Conservation (phyloP, 805 yeast species). For the Pichia scutulata region DNA sequence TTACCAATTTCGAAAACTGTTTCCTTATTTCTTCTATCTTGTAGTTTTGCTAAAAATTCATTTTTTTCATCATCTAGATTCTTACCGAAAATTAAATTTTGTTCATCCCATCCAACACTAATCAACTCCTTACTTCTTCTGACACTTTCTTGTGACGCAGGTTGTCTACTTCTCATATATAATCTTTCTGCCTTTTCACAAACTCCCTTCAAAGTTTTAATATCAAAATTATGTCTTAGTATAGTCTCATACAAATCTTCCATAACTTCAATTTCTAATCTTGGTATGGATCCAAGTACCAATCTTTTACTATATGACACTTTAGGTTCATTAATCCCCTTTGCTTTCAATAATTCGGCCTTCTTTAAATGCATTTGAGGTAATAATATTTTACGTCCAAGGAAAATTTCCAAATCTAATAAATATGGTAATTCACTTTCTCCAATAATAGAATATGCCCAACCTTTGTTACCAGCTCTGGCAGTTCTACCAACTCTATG, state of each 20-base stretch:
- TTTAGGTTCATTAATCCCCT: slow-evolving; percentile 42
- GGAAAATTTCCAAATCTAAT: slow-evolving; percentile 80
- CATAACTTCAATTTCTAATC: slow-evolving; percentile 58
- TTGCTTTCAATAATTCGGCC: slow-evolving; percentile 38
- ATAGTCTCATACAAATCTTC: slow-evolving; percentile 65
- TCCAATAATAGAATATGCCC: slow-evolving; percentile 89
- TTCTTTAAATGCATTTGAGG: slow-evolving; percentile 64
- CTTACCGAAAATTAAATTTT: slow-evolving; percentile 70
- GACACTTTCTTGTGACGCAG: slow-evolving; percentile 82
- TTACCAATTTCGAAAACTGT: slow-evolving; percentile 89
- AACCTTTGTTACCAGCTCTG: slow-evolving; percentile 95
- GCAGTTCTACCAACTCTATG: slow-evolving; percentile 99
- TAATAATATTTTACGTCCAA: slow-evolving; percentile 73
- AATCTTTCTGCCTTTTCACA: slow-evolving; percentile 83
- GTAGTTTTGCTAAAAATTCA: slow-evolving; percentile 60
- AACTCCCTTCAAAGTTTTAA: slow-evolving; percentile 57
- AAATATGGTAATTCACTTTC: slow-evolving; percentile 86
- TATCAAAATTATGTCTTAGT: slow-evolving; percentile 57
- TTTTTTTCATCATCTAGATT: slow-evolving; percentile 70
- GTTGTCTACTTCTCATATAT: slow-evolving; percentile 74
- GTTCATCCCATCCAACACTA: slow-evolving; percentile 80
- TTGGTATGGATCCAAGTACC: slow-evolving; percentile 77
- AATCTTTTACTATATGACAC: slow-evolving; percentile 67
- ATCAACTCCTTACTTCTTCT: slow-evolving; percentile 76
- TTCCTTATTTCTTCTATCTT: slow-evolving; percentile 66